A percentile compares a stretch with the other conserved stretches of the same genome.
Conservation (phyloP, 768 basidiomycete genomes). For the Favolaschia claudopus region DNA sequence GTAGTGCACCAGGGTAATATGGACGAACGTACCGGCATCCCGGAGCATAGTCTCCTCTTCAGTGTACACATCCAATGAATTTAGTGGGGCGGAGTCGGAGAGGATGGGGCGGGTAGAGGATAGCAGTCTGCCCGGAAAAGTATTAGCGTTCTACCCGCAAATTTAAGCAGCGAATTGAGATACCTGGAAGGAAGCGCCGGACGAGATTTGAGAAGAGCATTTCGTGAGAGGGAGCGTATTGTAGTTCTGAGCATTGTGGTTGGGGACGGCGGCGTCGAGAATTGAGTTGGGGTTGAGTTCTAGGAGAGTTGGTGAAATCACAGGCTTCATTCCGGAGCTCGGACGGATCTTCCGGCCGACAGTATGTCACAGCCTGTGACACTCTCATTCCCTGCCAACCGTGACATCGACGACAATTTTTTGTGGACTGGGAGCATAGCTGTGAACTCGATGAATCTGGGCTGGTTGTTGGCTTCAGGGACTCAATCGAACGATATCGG, state of each 20-base stretch:
- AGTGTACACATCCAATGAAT: conserved; percentile 83
- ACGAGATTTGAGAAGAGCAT: background rate
- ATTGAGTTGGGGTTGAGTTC: background rate
- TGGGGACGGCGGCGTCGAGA: background rate
- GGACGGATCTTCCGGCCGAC: no score
- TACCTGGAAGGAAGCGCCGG: conserved; percentile 14
- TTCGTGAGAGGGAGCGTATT: conserved; percentile 14
- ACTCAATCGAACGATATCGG: no score
- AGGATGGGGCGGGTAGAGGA: conserved; percentile 43
- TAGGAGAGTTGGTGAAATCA: background rate
- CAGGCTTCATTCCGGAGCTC: no score
- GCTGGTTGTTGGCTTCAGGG: no score
- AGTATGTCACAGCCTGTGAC: no score
- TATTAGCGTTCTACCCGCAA: background rate
- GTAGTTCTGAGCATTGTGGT: conserved; percentile 20
- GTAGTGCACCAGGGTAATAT: no score
- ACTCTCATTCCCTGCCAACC: no score
- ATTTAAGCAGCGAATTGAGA: background rate
- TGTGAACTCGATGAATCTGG: no score
- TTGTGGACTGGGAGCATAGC: no score
- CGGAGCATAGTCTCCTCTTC: conserved; percentile 96
- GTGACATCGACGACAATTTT: no score
- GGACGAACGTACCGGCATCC: conserved; percentile 79
- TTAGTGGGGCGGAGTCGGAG: conserved; percentile 42
- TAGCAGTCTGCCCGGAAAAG: conserved; percentile 38